phyloP scores from a whole-genome alignment of 208 protist genomes.

The Leishmania martiniquensis region DNA sequence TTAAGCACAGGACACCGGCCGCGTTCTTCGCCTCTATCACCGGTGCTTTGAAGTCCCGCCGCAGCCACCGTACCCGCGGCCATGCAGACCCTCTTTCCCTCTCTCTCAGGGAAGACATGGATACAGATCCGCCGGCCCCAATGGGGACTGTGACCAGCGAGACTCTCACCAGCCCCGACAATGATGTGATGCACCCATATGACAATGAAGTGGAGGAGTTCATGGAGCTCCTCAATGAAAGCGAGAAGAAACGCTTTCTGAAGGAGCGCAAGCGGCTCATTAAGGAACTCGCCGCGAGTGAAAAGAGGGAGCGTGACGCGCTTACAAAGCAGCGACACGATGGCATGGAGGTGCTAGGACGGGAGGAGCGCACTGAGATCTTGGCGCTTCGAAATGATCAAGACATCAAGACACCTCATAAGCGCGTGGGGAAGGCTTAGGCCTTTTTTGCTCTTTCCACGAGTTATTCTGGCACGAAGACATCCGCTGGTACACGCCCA shows the following conservation, averaged over 20 bases:
- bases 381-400: slow-evolving; percentile 23
- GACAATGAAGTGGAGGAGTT: slow-evolving; percentile 19
- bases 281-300: slow-evolving; percentile 34
- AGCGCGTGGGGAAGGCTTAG: slow-evolving; percentile 13
- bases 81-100: slow-evolving; percentile 5
- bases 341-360: slow-evolving; percentile 33
- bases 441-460: not conserved
- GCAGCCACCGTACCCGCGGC: not conserved
- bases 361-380: slow-evolving; percentile 25
- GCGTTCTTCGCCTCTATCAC: slow-evolving; percentile 22
- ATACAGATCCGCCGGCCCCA: not conserved
- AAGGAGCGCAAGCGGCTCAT: slow-evolving; percentile 41
- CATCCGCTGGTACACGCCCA: not conserved
- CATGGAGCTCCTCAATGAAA: slow-evolving; percentile 20
- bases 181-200: not conserved
- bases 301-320: slow-evolving; percentile 43
- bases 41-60: slow-evolving; percentile 22
- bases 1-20: slow-evolving; percentile 18
- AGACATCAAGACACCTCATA: slow-evolving; percentile 11
- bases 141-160: not conserved
- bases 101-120: not conserved
- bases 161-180: not conserved
- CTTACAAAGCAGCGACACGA: slow-evolving; percentile 35
- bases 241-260: slow-evolving; percentile 37
- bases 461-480: not conserved